Percentiles rank a stretch among this genome's conserved stretches.
phyloP scores from a whole-genome alignment of 2,329 filamentous ascomycete species.

The Colletotrichum scovillei region DNA sequence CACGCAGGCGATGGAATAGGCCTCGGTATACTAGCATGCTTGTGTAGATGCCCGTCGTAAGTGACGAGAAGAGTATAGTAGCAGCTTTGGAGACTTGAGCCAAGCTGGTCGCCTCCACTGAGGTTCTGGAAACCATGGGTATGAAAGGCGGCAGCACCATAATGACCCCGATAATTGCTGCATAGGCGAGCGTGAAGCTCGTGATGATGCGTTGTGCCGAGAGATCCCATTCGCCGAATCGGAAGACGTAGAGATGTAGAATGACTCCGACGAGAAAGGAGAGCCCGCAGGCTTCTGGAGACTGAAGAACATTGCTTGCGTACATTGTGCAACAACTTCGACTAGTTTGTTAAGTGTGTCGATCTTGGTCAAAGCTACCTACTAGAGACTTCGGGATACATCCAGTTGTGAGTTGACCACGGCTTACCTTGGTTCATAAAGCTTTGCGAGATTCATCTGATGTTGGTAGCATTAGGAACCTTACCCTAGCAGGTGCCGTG shows the following conservation, averaged over 20 bases:
- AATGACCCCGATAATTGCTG: not conserved
- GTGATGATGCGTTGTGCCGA: conserved; percentile 25
- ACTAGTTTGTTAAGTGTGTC: not conserved
- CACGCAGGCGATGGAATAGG: conserved; percentile 40
- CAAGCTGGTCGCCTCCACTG: not conserved
- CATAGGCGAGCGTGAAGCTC: not conserved
- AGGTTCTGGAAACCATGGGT: not conserved
- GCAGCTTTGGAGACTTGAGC: not conserved
- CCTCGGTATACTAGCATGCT: conserved; percentile 39
- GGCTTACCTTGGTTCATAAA: not conserved
- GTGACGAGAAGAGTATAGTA: not conserved
- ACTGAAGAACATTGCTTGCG: not conserved
- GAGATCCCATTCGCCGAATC: conserved; percentile 42
- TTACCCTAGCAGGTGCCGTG: not conserved
- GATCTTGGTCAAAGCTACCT: too few species aligned
- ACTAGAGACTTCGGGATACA: too few species aligned
- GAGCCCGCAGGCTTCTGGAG: not conserved
- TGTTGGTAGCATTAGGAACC: not conserved
- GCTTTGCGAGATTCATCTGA: not conserved
- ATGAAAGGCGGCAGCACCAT: not conserved
- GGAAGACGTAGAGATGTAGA: conserved; percentile 37
- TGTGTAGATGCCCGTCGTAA: conserved; percentile 29
- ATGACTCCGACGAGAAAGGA: conserved; percentile 23
- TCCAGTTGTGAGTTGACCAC: not conserved
- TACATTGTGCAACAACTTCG: not conserved